Conservation (phyloP, 768 basidiomycete species). For the Calocybe indica region DNA sequence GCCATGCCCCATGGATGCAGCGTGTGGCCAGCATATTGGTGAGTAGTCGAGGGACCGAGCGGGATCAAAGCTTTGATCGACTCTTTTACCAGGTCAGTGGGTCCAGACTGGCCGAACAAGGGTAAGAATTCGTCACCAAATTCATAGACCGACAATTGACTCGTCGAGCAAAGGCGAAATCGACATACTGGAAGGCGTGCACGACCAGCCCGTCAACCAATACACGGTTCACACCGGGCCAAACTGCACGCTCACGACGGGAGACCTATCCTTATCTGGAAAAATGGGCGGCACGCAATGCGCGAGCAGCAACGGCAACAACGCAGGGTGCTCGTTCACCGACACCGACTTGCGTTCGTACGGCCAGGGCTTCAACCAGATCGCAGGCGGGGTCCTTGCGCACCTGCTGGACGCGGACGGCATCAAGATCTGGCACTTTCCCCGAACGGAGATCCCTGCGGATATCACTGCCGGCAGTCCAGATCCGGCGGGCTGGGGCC, state of each 20-base stretch:
- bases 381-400: constrained; percentile 44
- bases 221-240: constrained; percentile 55
- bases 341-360: constrained; percentile 31
- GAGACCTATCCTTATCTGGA: constrained; percentile 17
- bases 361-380: constrained; percentile 34
- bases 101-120: constrained; percentile 14
- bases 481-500: constrained; percentile 41
- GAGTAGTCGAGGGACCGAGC: not conserved
- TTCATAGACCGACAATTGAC: not conserved
- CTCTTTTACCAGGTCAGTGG: constrained; percentile 27
- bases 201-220: constrained; percentile 49
- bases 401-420: constrained; percentile 43
- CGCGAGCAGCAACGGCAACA: constrained; percentile 25
- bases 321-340: constrained; percentile 43
- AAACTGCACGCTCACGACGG: constrained; percentile 26
- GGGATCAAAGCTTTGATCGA: not conserved
- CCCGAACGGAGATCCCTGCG: constrained; percentile 37
- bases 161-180: constrained; percentile 38
- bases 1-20: constrained; percentile 70
- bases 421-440: constrained; percentile 49
- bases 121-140: not conserved
- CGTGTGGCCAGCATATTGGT: constrained; percentile 55
- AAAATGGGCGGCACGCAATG: constrained; percentile 27
- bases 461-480: constrained; percentile 40
- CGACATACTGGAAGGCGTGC: constrained; percentile 69